Evolutionary conservation across 2,329 filamentous ascomycete genomes (phyloP).

Genomic region (Metarhizium humberi): DNA sequence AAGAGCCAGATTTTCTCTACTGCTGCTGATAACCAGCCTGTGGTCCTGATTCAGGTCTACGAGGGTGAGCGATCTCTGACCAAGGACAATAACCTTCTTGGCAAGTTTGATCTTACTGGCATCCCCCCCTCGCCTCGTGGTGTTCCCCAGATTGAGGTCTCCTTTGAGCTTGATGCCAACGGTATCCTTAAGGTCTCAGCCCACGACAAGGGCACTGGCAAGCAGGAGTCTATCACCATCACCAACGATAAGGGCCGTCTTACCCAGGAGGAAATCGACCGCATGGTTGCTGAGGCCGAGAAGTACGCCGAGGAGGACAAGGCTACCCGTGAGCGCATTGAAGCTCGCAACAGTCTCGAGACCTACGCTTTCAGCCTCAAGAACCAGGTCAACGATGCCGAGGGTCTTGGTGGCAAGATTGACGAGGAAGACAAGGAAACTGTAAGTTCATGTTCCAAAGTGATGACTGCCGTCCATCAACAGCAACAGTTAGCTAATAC

Average conservation of each 20-base stretch:
- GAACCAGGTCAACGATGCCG: conserved; percentile 97
- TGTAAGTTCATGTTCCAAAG: conserved; percentile 39
- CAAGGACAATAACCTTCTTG: conserved; percentile 94
- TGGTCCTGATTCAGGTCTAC: conserved; percentile 89
- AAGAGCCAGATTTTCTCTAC: conserved; percentile 98
- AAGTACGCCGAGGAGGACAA: conserved; percentile 99
- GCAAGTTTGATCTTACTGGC: conserved; percentile 95
- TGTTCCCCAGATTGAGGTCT: conserved; percentile 96
- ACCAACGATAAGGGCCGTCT: conserved; percentile 99
- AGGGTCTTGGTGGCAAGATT: conserved; percentile 96
- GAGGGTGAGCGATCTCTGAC: conserved; percentile 92
- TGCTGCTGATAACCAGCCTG: conserved; percentile 91
- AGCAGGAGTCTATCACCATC: conserved; percentile 95
- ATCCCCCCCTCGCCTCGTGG: conserved; percentile 93
- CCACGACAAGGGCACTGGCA: conserved; percentile 95
- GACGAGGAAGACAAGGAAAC: conserved; percentile 98
- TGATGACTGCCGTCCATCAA: background rate
- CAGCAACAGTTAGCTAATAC: conserved; percentile 26
- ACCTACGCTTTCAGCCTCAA: conserved; percentile 99
- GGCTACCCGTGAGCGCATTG: conserved; percentile 92
- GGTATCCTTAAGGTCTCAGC: conserved; percentile 96
- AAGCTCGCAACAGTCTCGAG: conserved; percentile 92
- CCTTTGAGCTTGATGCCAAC: conserved; percentile 96
- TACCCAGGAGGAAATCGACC: conserved; percentile 93
- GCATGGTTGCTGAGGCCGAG: conserved; percentile 97